These are phyloP conservation scores for Larix sibirica DNA, from an alignment of 83 land plant genomes.

Conservation along the genomic window DNA sequence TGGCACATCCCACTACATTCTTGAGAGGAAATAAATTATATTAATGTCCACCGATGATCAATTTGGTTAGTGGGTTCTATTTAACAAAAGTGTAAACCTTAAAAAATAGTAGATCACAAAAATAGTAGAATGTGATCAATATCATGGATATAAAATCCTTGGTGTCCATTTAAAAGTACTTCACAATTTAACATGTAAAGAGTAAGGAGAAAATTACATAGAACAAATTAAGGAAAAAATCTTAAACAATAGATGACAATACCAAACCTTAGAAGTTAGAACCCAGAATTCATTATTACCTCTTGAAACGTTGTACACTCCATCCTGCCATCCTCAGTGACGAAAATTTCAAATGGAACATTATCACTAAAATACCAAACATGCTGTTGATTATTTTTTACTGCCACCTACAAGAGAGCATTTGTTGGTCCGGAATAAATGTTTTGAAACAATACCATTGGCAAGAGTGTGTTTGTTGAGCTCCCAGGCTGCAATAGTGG, in stretches of 20 bases:
- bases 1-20: too few species aligned
- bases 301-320: constrained; percentile 87
- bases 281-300: constrained; percentile 50
- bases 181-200: too few species aligned
- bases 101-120: too few species aligned
- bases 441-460: constrained; percentile 91
- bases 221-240: neutral
- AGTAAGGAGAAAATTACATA: neutral
- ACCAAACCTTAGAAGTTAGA: neutral
- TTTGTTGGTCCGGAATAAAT: constrained; percentile 85
- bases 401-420: constrained; percentile 90
- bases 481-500: constrained; percentile 84
- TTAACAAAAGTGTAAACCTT: too few species aligned
- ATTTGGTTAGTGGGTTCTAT: too few species aligned
- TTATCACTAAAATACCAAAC: constrained; percentile 99
- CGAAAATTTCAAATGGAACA: constrained; percentile 70
- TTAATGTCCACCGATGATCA: too few species aligned
- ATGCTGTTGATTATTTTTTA: constrained; percentile 97
- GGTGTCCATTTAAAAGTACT: too few species aligned
- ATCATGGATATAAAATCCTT: too few species aligned
- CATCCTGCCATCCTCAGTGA: constrained; percentile 94
- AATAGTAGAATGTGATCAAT: too few species aligned
- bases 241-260: neutral
- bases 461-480: constrained; percentile 72
- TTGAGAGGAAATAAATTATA: too few species aligned